Evolutionary conservation across 257 asterid species (phyloP).

Genomic region (Solanum stenotomum): DNA sequence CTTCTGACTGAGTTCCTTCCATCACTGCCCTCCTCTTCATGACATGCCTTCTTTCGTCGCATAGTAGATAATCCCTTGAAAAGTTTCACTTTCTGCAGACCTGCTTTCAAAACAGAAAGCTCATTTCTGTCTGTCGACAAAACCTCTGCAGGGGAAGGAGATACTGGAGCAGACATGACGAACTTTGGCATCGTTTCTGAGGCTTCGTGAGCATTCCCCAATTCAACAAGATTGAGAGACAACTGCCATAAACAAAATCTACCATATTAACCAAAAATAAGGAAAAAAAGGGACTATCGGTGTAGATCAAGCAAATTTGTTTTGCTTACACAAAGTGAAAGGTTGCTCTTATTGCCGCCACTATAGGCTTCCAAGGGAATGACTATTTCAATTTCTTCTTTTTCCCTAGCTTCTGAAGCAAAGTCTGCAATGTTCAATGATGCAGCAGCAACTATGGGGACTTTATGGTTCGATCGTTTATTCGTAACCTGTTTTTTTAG

Average conservation of each 20-base stretch:
- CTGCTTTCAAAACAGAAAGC: constrained; percentile 16
- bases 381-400: constrained; percentile 16
- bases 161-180: constrained; percentile 15
- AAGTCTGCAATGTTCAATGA: constrained; percentile 52
- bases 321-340: constrained; percentile 44
- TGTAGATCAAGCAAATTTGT: not conserved
- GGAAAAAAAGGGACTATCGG: not conserved
- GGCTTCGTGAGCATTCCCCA: constrained; percentile 25
- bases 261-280: not conserved
- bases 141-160: constrained; percentile 44
- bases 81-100: constrained; percentile 34
- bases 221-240: constrained; percentile 34
- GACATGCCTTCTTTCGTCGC: constrained; percentile 30
- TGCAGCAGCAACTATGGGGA: constrained; percentile 26
- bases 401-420: constrained; percentile 24
- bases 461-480: constrained; percentile 26
- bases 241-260: constrained; percentile 29
- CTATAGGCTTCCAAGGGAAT: constrained; percentile 30
- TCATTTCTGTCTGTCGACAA: constrained; percentile 31
- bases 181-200: constrained; percentile 25
- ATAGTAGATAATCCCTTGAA: constrained; percentile 33
- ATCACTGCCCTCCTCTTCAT: constrained; percentile 55
- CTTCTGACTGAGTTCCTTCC: constrained; percentile 54
- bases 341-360: not conserved
- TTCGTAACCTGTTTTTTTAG: not conserved